Evolutionary conservation across 2,329 filamentous ascomycete genomes (phyloP), one percentile per base, ranked within the genome.

Genomic region (Aspergillus hiratsukae): DNA sequence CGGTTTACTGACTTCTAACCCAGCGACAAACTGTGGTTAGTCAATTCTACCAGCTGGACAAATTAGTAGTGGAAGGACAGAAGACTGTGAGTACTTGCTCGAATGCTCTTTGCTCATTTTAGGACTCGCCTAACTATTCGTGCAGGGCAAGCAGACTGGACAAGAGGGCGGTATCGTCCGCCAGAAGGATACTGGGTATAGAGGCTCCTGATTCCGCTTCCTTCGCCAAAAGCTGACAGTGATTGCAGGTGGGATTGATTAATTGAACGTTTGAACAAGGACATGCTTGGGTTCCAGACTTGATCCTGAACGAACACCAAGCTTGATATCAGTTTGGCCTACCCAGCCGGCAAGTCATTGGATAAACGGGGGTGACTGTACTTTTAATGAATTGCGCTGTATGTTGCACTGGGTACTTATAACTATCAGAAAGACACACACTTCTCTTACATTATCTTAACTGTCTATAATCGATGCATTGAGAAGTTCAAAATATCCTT

Each of bases 11-110:
- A 82, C 71, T 11, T 52, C 9, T 45, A n/a, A 29, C 58, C 66
- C 78, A 97, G 94, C 87, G 94, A 72, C 94, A 97, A 88, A 95
- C 93, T 10, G 83, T 94, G 51, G 85, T 99, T 69, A 95, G 91
- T 72, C 90, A 96, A 72, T 97, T 97, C 77, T 97, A 90, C 78
- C 89, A 97, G 76, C 75, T 95, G 60, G 92, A 97, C 71, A 83
- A 86, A 69, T 82, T 99, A 75, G 94, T 99, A 14, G 90, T 99
- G 0, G 94, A 99, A 76, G 89, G 89, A 19, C 88, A 90, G 57
- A 87, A 90, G 73, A 85, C 88, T 67, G 88, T 90, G 82, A 63
- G 83, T 77, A 6, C 6, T 9, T 1, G 3, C 19, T 25, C 10
- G 19, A 17, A 25, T 23, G 21, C 43, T 23, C 23, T 23, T 25